Conservation (phyloP, 129 eudicot species). For the Glebionis coronaria region DNA sequence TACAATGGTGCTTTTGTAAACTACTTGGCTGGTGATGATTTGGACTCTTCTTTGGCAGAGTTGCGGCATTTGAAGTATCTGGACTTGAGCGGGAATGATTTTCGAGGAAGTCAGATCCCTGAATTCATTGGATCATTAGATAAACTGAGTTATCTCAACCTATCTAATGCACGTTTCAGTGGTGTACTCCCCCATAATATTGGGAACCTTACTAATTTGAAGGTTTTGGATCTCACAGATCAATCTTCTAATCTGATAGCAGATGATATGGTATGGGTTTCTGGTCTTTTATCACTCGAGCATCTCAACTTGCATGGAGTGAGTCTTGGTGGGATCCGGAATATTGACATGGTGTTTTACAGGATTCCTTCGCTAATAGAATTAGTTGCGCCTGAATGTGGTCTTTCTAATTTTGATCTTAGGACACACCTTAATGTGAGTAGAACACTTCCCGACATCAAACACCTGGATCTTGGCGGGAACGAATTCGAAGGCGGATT, state of each 20-base stretch:
- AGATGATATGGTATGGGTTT: neutral
- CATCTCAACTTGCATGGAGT: neutral
- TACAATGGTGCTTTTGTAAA: no score
- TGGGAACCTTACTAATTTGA: neutral
- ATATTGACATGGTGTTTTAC: neutral
- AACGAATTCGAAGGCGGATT: neutral
- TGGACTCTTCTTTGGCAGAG: conserved; percentile 1
- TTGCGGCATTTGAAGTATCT: neutral
- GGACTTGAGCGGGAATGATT: conserved; percentile 9
- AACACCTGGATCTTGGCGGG: neutral
- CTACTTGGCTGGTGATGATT: neutral
- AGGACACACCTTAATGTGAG: neutral
- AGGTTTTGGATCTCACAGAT: neutral
- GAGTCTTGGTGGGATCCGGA: neutral
- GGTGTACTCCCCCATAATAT: neutral
- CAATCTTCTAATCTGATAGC: neutral
- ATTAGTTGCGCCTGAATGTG: neutral
- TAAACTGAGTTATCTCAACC: neutral
- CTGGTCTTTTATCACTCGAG: neutral
- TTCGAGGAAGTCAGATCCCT: conserved; percentile 1
- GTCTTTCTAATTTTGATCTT: neutral
- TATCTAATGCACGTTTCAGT: neutral
- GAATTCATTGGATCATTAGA: neutral
- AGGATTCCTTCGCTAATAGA: neutral
- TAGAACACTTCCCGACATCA: neutral